phyloP scores from a whole-genome alignment of 768 basidiomycete genomes.

The Mycena floridula region DNA sequence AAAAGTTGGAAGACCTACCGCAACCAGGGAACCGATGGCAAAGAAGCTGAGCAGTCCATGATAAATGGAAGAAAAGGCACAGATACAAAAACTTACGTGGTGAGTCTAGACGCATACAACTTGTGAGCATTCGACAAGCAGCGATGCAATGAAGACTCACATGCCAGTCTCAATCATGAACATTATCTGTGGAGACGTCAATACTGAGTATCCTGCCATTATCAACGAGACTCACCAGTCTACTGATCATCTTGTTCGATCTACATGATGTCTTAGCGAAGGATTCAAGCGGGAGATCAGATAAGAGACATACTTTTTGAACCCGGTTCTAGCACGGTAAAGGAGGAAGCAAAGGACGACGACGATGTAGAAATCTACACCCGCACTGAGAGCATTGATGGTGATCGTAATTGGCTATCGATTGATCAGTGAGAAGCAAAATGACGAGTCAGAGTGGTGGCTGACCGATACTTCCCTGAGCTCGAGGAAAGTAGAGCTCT shows the following conservation, averaged over 20 bases:
- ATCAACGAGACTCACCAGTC: slow-evolving; percentile 5
- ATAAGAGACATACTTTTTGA: slow-evolving; percentile 3
- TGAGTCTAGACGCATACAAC: background rate
- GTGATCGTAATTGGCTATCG: slow-evolving; percentile 7
- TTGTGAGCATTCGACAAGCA: background rate
- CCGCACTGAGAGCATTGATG: slow-evolving; percentile 8
- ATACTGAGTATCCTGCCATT: background rate
- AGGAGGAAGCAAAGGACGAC: slow-evolving; percentile 6
- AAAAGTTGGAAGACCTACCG: slow-evolving; percentile 5
- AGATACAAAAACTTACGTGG: background rate
- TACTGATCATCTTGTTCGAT: slow-evolving; percentile 9
- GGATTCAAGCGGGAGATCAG: background rate
- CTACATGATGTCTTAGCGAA: background rate
- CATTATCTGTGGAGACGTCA: slow-evolving; percentile 2
- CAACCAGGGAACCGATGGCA: slow-evolving; percentile 7
- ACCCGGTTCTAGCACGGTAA: slow-evolving; percentile 6
- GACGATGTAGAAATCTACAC: slow-evolving; percentile 8
- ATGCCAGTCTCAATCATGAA: slow-evolving; percentile 11
- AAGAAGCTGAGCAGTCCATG: slow-evolving; percentile 8
- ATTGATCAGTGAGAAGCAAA: background rate
- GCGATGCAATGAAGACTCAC: slow-evolving; percentile 1
- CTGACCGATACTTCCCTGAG: slow-evolving; percentile 5
- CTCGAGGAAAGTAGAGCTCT: background rate
- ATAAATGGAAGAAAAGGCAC: background rate
- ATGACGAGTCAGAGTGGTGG: background rate